Conservation (phyloP, 139 green algal genomes). For the Picochlorum sp. region DNA sequence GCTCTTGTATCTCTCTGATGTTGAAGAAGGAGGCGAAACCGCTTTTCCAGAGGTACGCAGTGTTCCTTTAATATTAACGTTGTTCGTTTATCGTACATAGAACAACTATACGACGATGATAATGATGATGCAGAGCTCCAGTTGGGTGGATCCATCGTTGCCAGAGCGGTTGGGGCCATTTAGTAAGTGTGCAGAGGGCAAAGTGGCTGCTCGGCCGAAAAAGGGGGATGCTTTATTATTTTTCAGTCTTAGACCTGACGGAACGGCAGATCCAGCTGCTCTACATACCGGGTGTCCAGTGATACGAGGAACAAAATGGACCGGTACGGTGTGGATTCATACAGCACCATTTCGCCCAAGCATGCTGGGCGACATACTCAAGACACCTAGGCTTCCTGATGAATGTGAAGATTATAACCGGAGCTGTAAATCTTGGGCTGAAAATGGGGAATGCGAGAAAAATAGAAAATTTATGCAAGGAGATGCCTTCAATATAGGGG, state of each 20-base stretch:
- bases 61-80: too few species aligned
- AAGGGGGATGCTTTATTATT: constrained; percentile 45
- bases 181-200: constrained; percentile 10
- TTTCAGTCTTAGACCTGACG: constrained; percentile 21
- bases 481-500: constrained; percentile 4
- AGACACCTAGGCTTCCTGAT: constrained; percentile 4
- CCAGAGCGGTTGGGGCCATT: background rate
- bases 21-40: constrained; percentile 46
- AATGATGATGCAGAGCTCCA: background rate
- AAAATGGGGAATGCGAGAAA: constrained; percentile 21
- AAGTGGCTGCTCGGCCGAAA: constrained; percentile 29
- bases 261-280: constrained; percentile 13
- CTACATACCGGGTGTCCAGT: constrained; percentile 52
- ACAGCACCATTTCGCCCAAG: constrained; percentile 25
- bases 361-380: background rate
- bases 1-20: constrained; percentile 56
- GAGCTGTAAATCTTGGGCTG: constrained; percentile 16
- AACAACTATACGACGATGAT: too few species aligned
- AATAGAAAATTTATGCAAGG: constrained; percentile 20
- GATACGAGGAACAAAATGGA: constrained; percentile 47
- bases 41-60: constrained; percentile 27
- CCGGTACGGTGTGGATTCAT: constrained; percentile 69
- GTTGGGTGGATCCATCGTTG: background rate
- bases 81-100: too few species aligned
- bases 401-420: constrained; percentile 11